Evolutionary conservation across 352 stramenopile species (phyloP), one percentile per base, ranked within the genome.

Genomic region (Blastocystis sp.): DNA sequence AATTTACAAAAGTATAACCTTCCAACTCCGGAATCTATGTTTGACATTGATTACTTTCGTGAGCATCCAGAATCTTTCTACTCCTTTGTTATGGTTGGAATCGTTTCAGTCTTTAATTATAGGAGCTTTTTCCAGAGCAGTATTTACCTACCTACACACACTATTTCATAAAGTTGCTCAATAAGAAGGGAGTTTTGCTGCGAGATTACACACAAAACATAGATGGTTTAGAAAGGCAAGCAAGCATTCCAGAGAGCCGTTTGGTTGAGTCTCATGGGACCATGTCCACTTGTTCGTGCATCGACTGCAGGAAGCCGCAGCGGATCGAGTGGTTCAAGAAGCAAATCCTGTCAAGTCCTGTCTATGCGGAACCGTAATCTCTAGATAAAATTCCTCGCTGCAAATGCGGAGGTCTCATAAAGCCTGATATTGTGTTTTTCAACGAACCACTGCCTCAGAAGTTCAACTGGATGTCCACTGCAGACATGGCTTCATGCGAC

Each of bases 141-240:
- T 91, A 95, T 15, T 90, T 92, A 34, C 96, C 96, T 29, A 98
- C 95, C 0, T 90, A 93, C 6, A 98, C 96, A 11, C 97, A 99
- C 92, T 92, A 92, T n/a, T 98, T 98, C 84, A 92, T 98, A 9
- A 95, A 93, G 29, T 79, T 95, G 55, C 90, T 98, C 56, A 91
- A 98, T 90, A 92, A 96, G 87, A 94, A 96, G 87, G 92, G 94
- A 29, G 96, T 97, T 79, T 90, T 98, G 45, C 90, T 98, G 80
- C 92, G 95, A 2, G 91, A 96, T 43, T 98, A 98, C 90, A 98
- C 96, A 43, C 96, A 98, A 90, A 99, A 99, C 91, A 98, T 99
- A 90, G 97, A 99, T 90, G 96, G 94, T 0, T 90, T 98, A 45
- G 97, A 99, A 90, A 87, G 94, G 61, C 89, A 92, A 9, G 96